A percentile compares a stretch with the other conserved stretches of the same genome.
These are phyloP conservation scores for Solanum infundibuliforme DNA, from an alignment of 257 asterid species.

Conservation along the genomic window DNA sequence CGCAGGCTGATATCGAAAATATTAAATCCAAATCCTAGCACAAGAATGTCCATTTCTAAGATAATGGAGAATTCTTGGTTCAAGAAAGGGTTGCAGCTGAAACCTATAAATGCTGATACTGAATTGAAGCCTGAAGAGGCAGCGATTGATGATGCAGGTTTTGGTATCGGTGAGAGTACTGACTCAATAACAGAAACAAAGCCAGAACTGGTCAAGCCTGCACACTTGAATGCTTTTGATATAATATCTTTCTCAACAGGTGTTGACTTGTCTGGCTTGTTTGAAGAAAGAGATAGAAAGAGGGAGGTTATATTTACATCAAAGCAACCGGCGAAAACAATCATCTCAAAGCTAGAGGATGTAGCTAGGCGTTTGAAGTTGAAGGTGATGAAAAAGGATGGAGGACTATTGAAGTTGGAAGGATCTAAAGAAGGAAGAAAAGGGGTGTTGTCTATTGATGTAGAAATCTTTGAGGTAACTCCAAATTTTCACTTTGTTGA, in stretches of 20 bases:
- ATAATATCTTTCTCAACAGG: slow-evolving; percentile 73
- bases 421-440: slow-evolving; percentile 49
- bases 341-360: slow-evolving; percentile 60
- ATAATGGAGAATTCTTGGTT: slow-evolving; percentile 66
- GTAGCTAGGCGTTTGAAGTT: slow-evolving; percentile 40
- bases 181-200: neutral
- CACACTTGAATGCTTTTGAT: slow-evolving; percentile 63
- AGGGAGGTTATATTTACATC: slow-evolving; percentile 50
- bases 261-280: slow-evolving; percentile 65
- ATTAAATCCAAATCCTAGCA: slow-evolving; percentile 60
- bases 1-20: slow-evolving; percentile 49
- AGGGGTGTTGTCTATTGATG: slow-evolving; percentile 57
- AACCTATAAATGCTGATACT: neutral
- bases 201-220: slow-evolving; percentile 28
- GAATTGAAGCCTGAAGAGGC: neutral
- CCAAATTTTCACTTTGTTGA: slow-evolving; percentile 57
- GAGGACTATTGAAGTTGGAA: slow-evolving; percentile 47
- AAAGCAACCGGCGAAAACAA: slow-evolving; percentile 35
- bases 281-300: slow-evolving; percentile 35
- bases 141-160: neutral
- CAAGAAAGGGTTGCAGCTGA: slow-evolving; percentile 27
- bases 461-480: slow-evolving; percentile 53
- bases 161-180: neutral
- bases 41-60: slow-evolving; percentile 52
- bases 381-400: slow-evolving; percentile 48